Evolutionary conservation across 2,329 filamentous ascomycete genomes (phyloP).

Genomic region (Botrytis aclada): DNA sequence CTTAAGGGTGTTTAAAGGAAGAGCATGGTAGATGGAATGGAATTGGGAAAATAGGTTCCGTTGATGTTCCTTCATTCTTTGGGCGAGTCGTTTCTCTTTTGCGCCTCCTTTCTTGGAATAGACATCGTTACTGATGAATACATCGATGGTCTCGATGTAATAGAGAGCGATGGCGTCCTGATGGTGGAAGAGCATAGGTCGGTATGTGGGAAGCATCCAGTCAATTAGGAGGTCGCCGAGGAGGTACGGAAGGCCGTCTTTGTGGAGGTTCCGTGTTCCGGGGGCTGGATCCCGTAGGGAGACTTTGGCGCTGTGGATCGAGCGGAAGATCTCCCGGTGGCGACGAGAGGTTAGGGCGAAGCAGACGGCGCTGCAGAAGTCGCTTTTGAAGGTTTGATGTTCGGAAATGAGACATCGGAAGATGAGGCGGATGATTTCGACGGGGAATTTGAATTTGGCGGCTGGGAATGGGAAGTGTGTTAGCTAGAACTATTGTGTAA

Average conservation of each 20-base stretch:
- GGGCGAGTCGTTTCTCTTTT: not conserved
- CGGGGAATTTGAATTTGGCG: not conserved
- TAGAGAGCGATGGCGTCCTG: too few species aligned
- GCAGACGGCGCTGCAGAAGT: not conserved
- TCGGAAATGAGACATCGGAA: not conserved
- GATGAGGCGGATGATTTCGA: not conserved
- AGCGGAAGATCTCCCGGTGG: not conserved
- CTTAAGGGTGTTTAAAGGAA: too few species aligned
- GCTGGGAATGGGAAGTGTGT: not conserved
- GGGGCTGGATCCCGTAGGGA: not conserved
- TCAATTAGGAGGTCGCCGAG: not conserved
- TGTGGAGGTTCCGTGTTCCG: accelerated
- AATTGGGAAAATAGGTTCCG: accelerated
- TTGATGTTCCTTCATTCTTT: not conserved
- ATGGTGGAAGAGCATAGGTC: too few species aligned
- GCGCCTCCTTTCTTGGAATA: not conserved
- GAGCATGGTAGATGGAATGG: not conserved
- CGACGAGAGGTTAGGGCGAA: not conserved
- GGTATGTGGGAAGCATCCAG: not conserved
- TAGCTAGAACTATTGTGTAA: not conserved
- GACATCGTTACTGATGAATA: not conserved
- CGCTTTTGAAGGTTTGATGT: not conserved
- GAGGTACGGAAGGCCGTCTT: accelerated
- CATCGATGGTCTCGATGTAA: accelerated
- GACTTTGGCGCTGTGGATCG: not conserved